phyloP scores from a whole-genome alignment of 129 eudicot species.

The Tagetes patula region DNA sequence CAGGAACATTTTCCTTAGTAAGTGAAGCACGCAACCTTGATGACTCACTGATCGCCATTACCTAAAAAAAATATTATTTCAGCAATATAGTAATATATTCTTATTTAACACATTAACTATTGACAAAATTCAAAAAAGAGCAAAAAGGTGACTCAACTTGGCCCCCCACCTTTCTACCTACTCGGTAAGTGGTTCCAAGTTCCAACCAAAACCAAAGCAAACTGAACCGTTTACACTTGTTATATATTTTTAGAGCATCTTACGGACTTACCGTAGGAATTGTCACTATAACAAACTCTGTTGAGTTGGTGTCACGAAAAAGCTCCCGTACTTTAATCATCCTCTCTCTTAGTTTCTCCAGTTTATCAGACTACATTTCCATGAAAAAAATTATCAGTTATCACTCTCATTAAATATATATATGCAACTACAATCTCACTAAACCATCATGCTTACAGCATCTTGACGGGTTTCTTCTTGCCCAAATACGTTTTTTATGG shows the following conservation, averaged over 20 bases:
- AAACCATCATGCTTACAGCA: conserved; percentile 52
- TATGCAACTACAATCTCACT: conserved; percentile 1
- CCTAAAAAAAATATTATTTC: neutral
- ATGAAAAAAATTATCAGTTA: neutral
- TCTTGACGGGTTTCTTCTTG: conserved; percentile 57
- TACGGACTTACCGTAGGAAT: conserved; percentile 78
- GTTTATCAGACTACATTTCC: conserved; percentile 61
- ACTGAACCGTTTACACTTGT: neutral
- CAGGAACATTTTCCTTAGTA: conserved; percentile 87
- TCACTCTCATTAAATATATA: neutral
- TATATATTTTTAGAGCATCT: conserved; percentile 8
- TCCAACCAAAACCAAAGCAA: neutral
- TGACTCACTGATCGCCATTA: conserved; percentile 78
- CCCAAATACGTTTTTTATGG: conserved; percentile 90
- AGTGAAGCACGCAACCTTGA: conserved; percentile 87
- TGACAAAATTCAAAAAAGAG: neutral
- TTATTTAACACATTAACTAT: neutral
- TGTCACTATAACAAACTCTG: conserved; percentile 93
- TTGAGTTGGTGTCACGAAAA: conserved; percentile 79
- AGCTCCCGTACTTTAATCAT: conserved; percentile 96
- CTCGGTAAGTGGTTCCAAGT: neutral
- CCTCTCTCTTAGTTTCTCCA: conserved; percentile 75
- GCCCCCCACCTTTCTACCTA: neutral
- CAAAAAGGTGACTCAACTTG: neutral
- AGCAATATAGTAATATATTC: neutral